Evolutionary conservation across 306 rosid genomes (phyloP), one percentile per base, ranked within the genome.

Genomic region (Glycyrrhiza uralensis): DNA sequence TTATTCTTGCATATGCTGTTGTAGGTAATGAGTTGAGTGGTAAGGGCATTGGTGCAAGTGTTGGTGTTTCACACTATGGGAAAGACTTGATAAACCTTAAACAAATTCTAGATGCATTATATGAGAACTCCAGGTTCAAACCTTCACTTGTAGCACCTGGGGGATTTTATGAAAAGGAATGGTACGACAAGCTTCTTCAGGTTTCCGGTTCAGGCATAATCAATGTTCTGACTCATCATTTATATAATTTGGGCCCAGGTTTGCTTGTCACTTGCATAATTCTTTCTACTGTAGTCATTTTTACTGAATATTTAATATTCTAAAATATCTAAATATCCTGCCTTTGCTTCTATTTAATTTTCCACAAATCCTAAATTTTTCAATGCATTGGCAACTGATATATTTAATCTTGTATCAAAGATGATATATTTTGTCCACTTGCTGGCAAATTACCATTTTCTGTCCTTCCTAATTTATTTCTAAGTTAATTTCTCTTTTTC

Each of bases 211-310:
- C 96, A 13, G 87, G 79, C 70, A 79, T 88, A 66, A 75, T 94
- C 73, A 62, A 91, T 81, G 81, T 86, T 39, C 56, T 94, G 89
- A 87, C 87, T 55, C 97, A 91, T 85, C 99, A 94, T 75, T 63
- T 94, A 33, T 94, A 94, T 81, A 87, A 89, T 79, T 81, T 94
- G 84, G 99, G 99, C 45, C 69, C 97, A 86, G 99, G 99, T 91
- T 77, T 10, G 92, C 22, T 55, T 75, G 18, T 54, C 72, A 66
- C 66, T 44, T 54, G 22, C 67, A 69, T 4, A 55, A 64, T 39
- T 42, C 65, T 52, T 52, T 75, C 38, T 29, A 17, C 12, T 71
- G n/a, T 47, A 36, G 38, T 15, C 19, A 28, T 64, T 56, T 62
- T 26, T 72, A 26, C 42, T 9, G 13, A 32, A 57, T 55, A 64